Evolutionary conservation across 2,329 filamentous ascomycete species (phyloP).

Genomic region (Alternaria triticimaculans): DNA sequence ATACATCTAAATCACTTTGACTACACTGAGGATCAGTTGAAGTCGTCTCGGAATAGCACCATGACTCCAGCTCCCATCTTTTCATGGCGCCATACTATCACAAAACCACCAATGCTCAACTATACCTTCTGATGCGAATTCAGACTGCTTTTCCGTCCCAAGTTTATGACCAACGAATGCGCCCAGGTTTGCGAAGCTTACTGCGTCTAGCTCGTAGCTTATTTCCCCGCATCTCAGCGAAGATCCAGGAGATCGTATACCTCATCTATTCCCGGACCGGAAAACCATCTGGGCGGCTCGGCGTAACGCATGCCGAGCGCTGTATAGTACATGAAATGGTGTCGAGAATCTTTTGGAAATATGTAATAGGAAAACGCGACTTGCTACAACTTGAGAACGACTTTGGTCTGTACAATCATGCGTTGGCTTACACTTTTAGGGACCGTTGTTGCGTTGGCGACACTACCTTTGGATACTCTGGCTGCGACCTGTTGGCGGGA

Average conservation of each 20-base stretch:
- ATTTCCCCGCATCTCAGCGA: constrained; percentile 6
- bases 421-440: not conserved
- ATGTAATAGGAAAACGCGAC: not conserved
- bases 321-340: not conserved
- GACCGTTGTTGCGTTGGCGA: not conserved
- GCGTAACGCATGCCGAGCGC: constrained; percentile 5
- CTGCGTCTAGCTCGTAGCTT: constrained; percentile 1
- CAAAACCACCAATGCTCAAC: not conserved
- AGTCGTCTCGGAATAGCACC: not conserved
- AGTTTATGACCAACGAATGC: not conserved
- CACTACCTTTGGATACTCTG: not conserved
- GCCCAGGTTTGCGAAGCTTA: not conserved
- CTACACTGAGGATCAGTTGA: not conserved
- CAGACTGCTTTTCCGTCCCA: not conserved
- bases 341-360: not conserved
- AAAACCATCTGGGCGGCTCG: not conserved
- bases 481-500: constrained; percentile 60
- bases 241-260: not conserved
- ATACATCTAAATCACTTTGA: not conserved
- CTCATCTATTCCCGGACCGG: constrained; percentile 7
- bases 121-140: not conserved
- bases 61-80: not conserved
- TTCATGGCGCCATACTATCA: not conserved
- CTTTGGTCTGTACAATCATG: not conserved
- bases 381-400: not conserved